These are phyloP conservation scores for Solanum lycopersicoides DNA, from an alignment of 257 asterid species.

Conservation along the genomic window DNA sequence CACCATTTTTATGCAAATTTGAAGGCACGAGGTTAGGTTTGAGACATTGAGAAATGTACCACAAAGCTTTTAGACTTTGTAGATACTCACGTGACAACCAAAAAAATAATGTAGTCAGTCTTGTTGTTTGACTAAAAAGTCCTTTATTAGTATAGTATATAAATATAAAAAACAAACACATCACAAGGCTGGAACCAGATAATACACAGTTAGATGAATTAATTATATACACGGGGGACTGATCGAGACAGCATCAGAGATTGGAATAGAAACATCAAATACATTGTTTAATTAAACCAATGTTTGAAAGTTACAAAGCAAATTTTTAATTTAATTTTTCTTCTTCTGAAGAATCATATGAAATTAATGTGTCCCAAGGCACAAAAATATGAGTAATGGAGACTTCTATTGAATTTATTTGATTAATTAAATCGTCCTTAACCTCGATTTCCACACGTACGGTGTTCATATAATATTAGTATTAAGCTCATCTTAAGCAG, in stretches of 20 bases:
- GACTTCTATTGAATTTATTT: conserved; percentile 44
- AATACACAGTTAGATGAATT: conserved; percentile 21
- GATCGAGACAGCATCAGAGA: conserved; percentile 47
- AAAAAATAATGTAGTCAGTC: conserved; percentile 31
- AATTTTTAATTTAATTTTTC: not conserved
- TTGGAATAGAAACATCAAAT: conserved; percentile 79
- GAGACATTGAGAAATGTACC: conserved; percentile 17
- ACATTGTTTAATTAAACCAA: conserved; percentile 29
- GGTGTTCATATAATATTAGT: conserved; percentile 9
- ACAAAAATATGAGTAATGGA: conserved; percentile 33
- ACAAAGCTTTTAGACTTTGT: conserved; percentile 2
- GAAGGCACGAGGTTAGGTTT: conserved; percentile 44
- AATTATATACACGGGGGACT: conserved; percentile 2
- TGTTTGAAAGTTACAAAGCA: conserved; percentile 26
- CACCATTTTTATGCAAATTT: conserved; percentile 28
- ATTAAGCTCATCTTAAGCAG: conserved; percentile 19
- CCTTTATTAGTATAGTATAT: conserved; percentile 20
- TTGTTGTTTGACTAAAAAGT: conserved; percentile 26
- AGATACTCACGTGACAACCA: conserved; percentile 61
- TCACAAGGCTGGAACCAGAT: conserved; percentile 51
- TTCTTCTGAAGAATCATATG: conserved; percentile 33
- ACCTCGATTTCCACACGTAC: conserved; percentile 33
- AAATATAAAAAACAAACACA: conserved; percentile 21
- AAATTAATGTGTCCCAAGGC: conserved; percentile 75
- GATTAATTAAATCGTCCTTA: not conserved